Conservation (phyloP, 805 yeast genomes). For the Kodamaea neixiangensis region DNA sequence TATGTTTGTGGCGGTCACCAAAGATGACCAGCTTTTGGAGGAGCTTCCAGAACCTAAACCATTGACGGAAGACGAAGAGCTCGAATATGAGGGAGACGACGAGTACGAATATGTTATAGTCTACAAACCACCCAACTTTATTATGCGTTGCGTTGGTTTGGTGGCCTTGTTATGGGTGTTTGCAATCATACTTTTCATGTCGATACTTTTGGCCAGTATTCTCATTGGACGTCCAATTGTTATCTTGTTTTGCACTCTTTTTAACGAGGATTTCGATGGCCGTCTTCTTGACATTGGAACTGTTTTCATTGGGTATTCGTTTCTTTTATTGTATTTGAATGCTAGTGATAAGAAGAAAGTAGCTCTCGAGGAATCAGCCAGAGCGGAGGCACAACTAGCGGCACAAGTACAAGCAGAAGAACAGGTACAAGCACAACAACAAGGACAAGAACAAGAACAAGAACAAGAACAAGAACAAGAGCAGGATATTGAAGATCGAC, state of each 20-base stretch:
- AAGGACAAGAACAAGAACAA: neutral
- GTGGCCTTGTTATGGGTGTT: slow-evolving; percentile 51
- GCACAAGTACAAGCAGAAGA: slow-evolving; percentile 3
- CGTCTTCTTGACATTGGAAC: slow-evolving; percentile 3
- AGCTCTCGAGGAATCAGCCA: neutral
- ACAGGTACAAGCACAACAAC: neutral
- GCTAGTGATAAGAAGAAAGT: neutral
- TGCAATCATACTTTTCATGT: slow-evolving; percentile 33
- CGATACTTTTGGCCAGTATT: slow-evolving; percentile 22
- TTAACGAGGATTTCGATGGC: neutral
- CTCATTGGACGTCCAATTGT: slow-evolving; percentile 28
- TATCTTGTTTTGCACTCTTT: slow-evolving; percentile 7
- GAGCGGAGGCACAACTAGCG: neutral
- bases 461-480: neutral
- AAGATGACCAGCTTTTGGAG: slow-evolving; percentile 57
- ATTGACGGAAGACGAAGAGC: slow-evolving; percentile 46
- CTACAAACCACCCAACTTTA: slow-evolving; percentile 82
- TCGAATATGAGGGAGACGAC: slow-evolving; percentile 41
- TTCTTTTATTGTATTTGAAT: neutral
- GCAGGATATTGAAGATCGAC: neutral
- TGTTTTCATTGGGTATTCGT: slow-evolving; percentile 1
- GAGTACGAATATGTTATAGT: slow-evolving; percentile 64
- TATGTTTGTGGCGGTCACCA: slow-evolving; percentile 81
- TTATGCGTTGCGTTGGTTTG: slow-evolving; percentile 54
- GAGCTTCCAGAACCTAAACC: slow-evolving; percentile 27